Percentiles rank a stretch among this genome's conserved stretches.
phyloP scores from a whole-genome alignment of 2,329 filamentous ascomycete genomes.

The Aspergillus sp. region DNA sequence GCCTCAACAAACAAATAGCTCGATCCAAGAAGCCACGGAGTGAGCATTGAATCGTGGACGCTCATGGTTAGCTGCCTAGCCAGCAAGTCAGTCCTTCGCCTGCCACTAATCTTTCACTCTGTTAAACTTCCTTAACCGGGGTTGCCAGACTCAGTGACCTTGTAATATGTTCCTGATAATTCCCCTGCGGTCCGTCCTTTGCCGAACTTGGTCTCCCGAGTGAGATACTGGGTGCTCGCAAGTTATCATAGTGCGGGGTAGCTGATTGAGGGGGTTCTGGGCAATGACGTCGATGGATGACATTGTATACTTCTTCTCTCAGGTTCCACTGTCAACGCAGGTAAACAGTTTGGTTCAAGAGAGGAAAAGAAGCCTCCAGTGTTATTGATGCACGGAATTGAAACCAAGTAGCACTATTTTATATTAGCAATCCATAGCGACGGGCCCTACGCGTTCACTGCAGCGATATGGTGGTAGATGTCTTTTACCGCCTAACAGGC shows the following conservation, averaged over 20 bases:
- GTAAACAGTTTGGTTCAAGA: background rate
- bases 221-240: background rate
- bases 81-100: background rate
- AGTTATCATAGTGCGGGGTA: slow-evolving; percentile 6
- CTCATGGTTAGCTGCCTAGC: background rate
- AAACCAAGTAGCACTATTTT: too few species aligned
- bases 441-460: too few species aligned
- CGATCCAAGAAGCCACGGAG: background rate
- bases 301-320: background rate
- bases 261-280: background rate
- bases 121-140: background rate
- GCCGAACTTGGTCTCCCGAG: background rate
- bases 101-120: background rate
- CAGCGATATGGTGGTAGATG: too few species aligned
- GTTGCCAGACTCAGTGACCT: background rate
- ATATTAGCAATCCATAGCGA: too few species aligned
- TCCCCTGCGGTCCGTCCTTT: background rate
- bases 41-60: background rate
- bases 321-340: background rate
- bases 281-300: slow-evolving; percentile 4
- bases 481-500: too few species aligned
- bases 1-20: background rate
- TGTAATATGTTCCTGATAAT: background rate
- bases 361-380: too few species aligned
- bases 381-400: too few species aligned